These are phyloP conservation scores for Candida michaelii DNA, from an alignment of 805 yeast species.

Conservation along the genomic window DNA sequence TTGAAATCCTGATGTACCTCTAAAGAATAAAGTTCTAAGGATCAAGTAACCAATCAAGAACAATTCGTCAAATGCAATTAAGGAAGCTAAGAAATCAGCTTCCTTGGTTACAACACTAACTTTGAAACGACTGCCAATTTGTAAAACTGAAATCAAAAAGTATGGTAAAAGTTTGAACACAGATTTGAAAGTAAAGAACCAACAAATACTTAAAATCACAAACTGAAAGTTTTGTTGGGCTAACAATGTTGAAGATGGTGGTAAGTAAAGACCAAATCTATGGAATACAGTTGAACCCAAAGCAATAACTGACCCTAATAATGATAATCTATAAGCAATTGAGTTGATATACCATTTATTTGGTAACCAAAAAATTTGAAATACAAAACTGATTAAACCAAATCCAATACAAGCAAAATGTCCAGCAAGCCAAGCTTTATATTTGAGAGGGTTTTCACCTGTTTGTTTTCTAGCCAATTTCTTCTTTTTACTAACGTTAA, in stretches of 20 bases:
- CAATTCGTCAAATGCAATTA: conserved; percentile 63
- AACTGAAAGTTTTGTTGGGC: conserved; percentile 79
- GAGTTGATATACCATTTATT: conserved; percentile 45
- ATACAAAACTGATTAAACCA: conserved; percentile 39
- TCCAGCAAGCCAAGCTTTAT: conserved; percentile 57
- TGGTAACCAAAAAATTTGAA: conserved; percentile 42
- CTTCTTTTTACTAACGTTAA: conserved; percentile 24
- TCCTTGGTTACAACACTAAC: conserved; percentile 40
- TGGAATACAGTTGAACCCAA: conserved; percentile 54
- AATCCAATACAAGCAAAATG: conserved; percentile 47
- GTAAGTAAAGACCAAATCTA: conserved; percentile 58
- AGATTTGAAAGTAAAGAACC: conserved; percentile 67
- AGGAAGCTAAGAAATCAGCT: conserved; percentile 38
- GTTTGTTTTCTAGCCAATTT: conserved; percentile 28
- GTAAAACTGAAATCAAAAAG: conserved; percentile 56
- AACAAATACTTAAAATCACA: conserved; percentile 50
- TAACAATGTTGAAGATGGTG: conserved; percentile 61
- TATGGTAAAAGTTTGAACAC: conserved; percentile 65
- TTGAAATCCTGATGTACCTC: conserved; percentile 71
- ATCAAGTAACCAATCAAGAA: conserved; percentile 51
- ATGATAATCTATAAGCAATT: conserved; percentile 53
- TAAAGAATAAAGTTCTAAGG: conserved; percentile 59
- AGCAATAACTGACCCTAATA: conserved; percentile 56
- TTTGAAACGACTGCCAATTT: conserved; percentile 45
- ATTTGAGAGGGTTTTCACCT: conserved; percentile 40